A percentile compares a stretch with the other conserved stretches of the same genome.
Evolutionary conservation across 2,329 filamentous ascomycete species (phyloP).

Genomic region (Talaromyces sp.): DNA sequence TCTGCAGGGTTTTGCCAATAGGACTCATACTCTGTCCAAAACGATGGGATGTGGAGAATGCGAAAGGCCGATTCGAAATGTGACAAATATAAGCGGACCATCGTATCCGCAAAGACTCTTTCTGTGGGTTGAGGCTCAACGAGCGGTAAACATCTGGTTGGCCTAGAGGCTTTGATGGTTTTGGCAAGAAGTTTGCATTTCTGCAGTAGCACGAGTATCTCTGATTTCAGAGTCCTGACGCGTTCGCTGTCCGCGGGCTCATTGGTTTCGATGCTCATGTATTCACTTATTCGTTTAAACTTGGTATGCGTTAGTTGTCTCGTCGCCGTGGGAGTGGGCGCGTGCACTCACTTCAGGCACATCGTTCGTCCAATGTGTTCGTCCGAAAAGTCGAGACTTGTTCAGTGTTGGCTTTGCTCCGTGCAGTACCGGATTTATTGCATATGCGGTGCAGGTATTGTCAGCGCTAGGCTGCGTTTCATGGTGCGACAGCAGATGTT

Average conservation of each 20-base stretch:
- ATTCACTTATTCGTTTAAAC: background rate
- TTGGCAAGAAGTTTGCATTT: conserved; percentile 3
- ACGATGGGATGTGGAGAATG: conserved; percentile 9
- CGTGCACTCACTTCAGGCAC: background rate
- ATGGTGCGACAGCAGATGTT: background rate
- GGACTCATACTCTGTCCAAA: background rate
- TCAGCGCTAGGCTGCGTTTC: background rate
- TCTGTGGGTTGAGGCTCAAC: conserved; percentile 1
- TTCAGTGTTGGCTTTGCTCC: conserved; percentile 1
- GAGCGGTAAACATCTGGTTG: background rate
- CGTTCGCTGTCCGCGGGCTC: background rate
- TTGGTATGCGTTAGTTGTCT: background rate
- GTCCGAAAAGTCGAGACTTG: conserved; percentile 5
- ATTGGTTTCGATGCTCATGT: background rate
- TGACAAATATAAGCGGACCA: background rate
- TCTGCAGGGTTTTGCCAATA: conserved; percentile 4
- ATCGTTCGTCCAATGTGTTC: conserved; percentile 4
- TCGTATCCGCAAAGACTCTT: background rate
- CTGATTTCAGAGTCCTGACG: background rate
- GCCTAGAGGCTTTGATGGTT: background rate
- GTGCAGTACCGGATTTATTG: background rate
- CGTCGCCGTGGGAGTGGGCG: background rate
- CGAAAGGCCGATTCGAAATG: conserved; percentile 1
- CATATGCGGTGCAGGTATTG: background rate
- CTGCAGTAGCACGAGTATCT: background rate